A percentile compares a stretch with the other conserved stretches of the same genome.
Evolutionary conservation across 2,329 filamentous ascomycete genomes (phyloP).

Genomic region (Cordyceps fumosorosea): DNA sequence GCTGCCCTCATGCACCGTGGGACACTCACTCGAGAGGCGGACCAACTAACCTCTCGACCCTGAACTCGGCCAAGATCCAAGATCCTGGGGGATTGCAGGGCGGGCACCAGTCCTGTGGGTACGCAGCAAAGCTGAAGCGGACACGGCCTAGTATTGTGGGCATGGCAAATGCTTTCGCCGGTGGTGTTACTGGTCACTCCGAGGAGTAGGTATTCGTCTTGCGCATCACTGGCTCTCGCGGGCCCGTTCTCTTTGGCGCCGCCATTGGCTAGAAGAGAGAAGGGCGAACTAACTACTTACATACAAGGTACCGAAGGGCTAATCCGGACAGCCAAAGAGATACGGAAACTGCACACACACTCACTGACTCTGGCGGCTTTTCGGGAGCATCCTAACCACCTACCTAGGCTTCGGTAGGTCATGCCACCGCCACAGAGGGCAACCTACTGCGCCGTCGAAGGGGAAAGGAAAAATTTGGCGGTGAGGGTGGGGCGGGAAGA

Average conservation of each 20-base stretch:
- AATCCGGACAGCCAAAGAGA: not conserved
- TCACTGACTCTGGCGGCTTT: not conserved
- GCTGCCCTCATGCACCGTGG: not conserved
- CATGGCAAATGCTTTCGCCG: not conserved
- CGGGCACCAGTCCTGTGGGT: not conserved
- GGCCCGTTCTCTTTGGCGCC: too few relatives aligned
- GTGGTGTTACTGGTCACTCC: not conserved
- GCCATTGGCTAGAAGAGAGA: not conserved
- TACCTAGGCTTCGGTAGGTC: not conserved
- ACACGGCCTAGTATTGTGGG: conserved; percentile 2
- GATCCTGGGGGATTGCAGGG: conserved; percentile 6
- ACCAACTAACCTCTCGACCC: not conserved
- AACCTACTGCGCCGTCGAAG: not conserved
- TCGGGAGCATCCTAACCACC: not conserved
- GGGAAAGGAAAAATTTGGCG: not conserved
- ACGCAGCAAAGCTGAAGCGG: conserved; percentile 2
- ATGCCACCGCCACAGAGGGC: not conserved
- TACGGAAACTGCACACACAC: not conserved
- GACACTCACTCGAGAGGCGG: too few relatives aligned
- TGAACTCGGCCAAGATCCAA: conserved; percentile 2
- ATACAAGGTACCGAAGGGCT: not conserved
- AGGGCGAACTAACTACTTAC: too few relatives aligned
- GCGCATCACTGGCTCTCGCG: not conserved
- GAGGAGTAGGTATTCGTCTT: not conserved
- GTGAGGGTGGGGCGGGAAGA: not conserved